Percentiles rank a stretch among this genome's conserved stretches.
These are phyloP conservation scores for Mycena pura DNA, from an alignment of 768 basidiomycete genomes.

Conservation along the genomic window DNA sequence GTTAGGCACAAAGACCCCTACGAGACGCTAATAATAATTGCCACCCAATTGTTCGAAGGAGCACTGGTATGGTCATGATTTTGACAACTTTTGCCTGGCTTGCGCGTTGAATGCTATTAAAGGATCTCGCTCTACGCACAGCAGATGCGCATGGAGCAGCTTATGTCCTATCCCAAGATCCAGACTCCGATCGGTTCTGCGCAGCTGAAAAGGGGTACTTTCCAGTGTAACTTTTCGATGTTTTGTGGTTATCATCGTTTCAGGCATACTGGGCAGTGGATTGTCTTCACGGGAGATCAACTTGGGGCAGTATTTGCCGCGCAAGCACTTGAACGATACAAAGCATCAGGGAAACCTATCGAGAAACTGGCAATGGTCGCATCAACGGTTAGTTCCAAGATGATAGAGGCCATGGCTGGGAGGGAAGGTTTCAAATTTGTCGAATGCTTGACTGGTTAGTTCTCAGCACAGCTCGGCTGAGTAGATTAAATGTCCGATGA, in stretches of 20 bases:
- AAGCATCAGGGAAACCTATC: conserved; percentile 48
- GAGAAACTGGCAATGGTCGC: conserved; percentile 84
- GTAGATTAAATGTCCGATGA: conserved; percentile 16
- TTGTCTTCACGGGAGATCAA: conserved; percentile 84
- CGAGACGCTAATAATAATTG: conserved; percentile 13
- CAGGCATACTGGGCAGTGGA: conserved; percentile 65
- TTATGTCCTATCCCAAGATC: conserved; percentile 89
- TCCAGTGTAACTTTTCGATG: not conserved
- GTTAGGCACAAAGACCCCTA: conserved; percentile 41
- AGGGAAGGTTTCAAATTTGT: conserved; percentile 83
- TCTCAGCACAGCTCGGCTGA: conserved; percentile 8
- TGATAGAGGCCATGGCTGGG: conserved; percentile 80
- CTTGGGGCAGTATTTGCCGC: conserved; percentile 63
- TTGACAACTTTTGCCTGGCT: not conserved
- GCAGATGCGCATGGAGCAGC: conserved; percentile 59
- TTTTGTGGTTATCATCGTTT: conserved; percentile 3
- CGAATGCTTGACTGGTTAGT: conserved; percentile 82
- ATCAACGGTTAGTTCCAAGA: conserved; percentile 90
- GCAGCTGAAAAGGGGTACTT: conserved; percentile 73
- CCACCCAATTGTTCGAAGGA: conserved; percentile 37
- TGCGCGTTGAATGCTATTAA: not conserved
- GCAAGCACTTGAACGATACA: conserved; percentile 49
- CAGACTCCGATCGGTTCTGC: conserved; percentile 84
- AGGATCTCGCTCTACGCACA: conserved; percentile 72
- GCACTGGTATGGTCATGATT: conserved; percentile 46